These are phyloP conservation scores for Lodderomyces beijingensis DNA, from an alignment of 1,139 yeast species.

Conservation along the genomic window DNA sequence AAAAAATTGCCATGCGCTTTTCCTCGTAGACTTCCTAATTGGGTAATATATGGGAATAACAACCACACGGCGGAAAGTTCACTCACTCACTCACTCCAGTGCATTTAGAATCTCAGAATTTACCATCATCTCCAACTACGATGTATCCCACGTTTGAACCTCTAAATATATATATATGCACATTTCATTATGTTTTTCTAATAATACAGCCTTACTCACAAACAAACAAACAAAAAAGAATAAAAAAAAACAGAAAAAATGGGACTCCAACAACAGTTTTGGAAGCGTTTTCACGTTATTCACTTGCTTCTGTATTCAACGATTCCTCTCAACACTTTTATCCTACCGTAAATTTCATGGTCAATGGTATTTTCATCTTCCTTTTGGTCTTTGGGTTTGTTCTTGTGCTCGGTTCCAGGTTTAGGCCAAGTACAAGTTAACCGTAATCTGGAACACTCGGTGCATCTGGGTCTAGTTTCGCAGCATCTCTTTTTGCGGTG, in stretches of 20 bases:
- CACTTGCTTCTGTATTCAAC: constrained; percentile 39
- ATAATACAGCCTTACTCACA: too few relatives aligned
- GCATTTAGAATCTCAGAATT: too few relatives aligned
- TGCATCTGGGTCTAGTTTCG: constrained; percentile 39
- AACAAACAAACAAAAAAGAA: neutral
- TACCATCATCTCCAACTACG: too few relatives aligned
- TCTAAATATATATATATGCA: too few relatives aligned
- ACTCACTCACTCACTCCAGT: too few relatives aligned
- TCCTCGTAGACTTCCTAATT: too few relatives aligned
- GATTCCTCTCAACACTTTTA: constrained; percentile 58
- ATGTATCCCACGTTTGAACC: too few relatives aligned
- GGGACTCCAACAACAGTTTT: too few relatives aligned
- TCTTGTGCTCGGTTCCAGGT: constrained; percentile 47
- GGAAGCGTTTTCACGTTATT: constrained; percentile 1
- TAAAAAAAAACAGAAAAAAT: neutral
- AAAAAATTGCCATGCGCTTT: too few relatives aligned
- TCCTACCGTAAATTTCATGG: constrained; percentile 54
- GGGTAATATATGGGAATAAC: too few relatives aligned
- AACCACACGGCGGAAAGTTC: too few relatives aligned
- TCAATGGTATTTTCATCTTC: constrained; percentile 43
- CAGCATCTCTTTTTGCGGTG: constrained; percentile 45
- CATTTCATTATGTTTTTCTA: too few relatives aligned
- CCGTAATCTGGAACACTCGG: constrained; percentile 39
- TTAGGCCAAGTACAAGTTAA: constrained; percentile 49
- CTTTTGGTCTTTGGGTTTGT: constrained; percentile 46